A percentile compares a stretch with the other conserved stretches of the same genome.
Evolutionary conservation across 2,329 filamentous ascomycete species (phyloP).

Genomic region (Colletotrichum shisoi): DNA sequence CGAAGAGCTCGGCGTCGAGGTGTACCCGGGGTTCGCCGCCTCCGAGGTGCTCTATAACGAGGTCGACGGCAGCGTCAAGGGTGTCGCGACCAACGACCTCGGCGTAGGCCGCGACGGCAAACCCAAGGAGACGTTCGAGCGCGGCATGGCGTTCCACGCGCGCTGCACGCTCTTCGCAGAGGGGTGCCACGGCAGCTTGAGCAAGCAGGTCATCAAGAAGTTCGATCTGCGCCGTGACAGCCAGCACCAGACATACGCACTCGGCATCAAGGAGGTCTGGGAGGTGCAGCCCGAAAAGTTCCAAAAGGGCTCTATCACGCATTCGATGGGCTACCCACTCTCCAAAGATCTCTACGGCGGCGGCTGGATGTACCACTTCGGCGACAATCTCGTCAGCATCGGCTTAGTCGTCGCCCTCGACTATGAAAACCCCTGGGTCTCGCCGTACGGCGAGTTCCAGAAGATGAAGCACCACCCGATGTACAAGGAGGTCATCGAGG

Average conservation of each 20-base stretch:
- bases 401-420: constrained; percentile 93
- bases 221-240: constrained; percentile 89
- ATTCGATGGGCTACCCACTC: constrained; percentile 93
- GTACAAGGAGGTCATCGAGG: constrained; percentile 85
- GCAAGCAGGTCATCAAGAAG: constrained; percentile 93
- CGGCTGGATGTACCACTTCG: constrained; percentile 99
- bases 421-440: constrained; percentile 95
- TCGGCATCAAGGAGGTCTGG: constrained; percentile 97
- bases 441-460: constrained; percentile 95
- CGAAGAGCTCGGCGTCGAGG: constrained; percentile 94
- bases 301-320: constrained; percentile 81
- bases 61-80: constrained; percentile 84
- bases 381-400: constrained; percentile 92
- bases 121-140: constrained; percentile 89
- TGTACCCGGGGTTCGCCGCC: constrained; percentile 95
- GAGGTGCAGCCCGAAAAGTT: constrained; percentile 94
- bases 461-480: constrained; percentile 98
- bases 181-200: constrained; percentile 93
- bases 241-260: constrained; percentile 92
- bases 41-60: constrained; percentile 85
- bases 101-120: constrained; percentile 83
- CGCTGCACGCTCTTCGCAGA: constrained; percentile 90
- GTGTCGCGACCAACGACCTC: constrained; percentile 94
- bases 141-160: constrained; percentile 98
- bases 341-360: constrained; percentile 91